These are phyloP conservation scores for Salicornia ramosissima DNA, from an alignment of 148 eudicot genomes.

Conservation along the genomic window DNA sequence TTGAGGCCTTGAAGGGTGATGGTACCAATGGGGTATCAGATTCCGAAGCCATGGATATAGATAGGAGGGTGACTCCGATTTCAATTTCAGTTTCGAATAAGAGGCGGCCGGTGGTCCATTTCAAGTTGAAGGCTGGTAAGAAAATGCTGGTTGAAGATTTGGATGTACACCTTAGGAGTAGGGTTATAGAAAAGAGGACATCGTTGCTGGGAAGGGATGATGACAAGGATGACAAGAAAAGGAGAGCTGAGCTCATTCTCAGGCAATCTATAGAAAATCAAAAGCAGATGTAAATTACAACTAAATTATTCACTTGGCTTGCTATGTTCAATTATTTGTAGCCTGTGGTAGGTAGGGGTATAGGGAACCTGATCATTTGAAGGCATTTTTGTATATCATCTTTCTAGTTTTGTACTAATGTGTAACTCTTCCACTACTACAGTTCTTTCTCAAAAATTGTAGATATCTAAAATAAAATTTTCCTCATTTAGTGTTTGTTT, in stretches of 20 bases:
- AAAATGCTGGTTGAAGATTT: slow-evolving; percentile 58
- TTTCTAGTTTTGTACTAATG: too few relatives aligned
- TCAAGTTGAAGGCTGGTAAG: slow-evolving; percentile 59
- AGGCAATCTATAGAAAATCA: slow-evolving; percentile 63
- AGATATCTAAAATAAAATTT: too few relatives aligned
- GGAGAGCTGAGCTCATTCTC: slow-evolving; percentile 74
- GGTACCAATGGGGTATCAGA: slow-evolving; percentile 20
- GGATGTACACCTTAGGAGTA: slow-evolving; percentile 51
- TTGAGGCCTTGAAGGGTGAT: slow-evolving; percentile 51
- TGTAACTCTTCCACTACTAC: too few relatives aligned
- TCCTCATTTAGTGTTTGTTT: too few relatives aligned
- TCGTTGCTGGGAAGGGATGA: slow-evolving; percentile 49
- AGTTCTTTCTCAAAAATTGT: too few relatives aligned
- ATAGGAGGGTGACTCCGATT: slow-evolving; percentile 30
- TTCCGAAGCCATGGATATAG: slow-evolving; percentile 39
- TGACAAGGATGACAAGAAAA: slow-evolving; percentile 80
- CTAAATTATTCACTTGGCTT: too few relatives aligned
- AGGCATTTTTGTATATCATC: too few relatives aligned
- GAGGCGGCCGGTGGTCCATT: slow-evolving; percentile 48
- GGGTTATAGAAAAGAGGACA: slow-evolving; percentile 24
- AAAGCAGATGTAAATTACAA: too few relatives aligned
- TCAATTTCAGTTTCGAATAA: not conserved
- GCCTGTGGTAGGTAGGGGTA: too few relatives aligned
- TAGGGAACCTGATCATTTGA: too few relatives aligned
- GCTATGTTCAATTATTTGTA: too few relatives aligned